These are phyloP conservation scores for Tilletia indica DNA, from an alignment of 1,284 basidiomycete species.

Conservation along the genomic window DNA sequence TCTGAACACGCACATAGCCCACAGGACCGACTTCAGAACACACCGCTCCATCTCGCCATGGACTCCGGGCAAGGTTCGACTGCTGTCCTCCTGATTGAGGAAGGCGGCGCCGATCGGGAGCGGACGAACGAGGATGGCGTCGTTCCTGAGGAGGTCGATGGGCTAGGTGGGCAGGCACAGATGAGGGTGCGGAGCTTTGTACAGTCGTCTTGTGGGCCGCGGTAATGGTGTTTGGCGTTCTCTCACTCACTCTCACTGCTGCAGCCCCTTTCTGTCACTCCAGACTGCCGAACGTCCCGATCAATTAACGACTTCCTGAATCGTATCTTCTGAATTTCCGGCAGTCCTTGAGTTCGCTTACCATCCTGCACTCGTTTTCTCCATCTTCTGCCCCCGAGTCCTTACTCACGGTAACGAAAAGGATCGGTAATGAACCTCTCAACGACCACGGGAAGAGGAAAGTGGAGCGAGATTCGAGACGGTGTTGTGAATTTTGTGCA, in stretches of 20 bases:
- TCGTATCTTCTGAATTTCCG: no score
- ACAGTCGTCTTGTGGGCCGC: neutral
- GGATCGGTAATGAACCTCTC: no score
- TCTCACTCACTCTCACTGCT: neutral
- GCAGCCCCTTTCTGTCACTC: no score
- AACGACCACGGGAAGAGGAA: no score
- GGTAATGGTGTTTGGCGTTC: neutral
- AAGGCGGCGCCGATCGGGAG: slow-evolving; percentile 31
- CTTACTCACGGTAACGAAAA: no score
- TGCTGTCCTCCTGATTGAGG: slow-evolving; percentile 36
- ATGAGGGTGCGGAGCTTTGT: slow-evolving; percentile 4
- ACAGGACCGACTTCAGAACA: slow-evolving; percentile 37
- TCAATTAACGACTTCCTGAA: no score
- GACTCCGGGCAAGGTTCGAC: slow-evolving; percentile 37
- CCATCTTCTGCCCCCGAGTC: no score
- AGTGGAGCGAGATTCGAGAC: no score
- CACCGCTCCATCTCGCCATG: slow-evolving; percentile 39
- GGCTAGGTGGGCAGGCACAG: slow-evolving; percentile 36
- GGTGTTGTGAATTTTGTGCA: no score
- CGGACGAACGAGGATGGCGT: slow-evolving; percentile 34
- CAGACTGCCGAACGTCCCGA: no score
- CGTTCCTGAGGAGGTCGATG: slow-evolving; percentile 35
- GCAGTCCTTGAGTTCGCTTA: no score
- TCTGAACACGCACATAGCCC: slow-evolving; percentile 26
- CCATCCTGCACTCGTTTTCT: no score